Conservation (phyloP, 2,329 filamentous ascomycete genomes). For the Botrytis paeoniae region DNA sequence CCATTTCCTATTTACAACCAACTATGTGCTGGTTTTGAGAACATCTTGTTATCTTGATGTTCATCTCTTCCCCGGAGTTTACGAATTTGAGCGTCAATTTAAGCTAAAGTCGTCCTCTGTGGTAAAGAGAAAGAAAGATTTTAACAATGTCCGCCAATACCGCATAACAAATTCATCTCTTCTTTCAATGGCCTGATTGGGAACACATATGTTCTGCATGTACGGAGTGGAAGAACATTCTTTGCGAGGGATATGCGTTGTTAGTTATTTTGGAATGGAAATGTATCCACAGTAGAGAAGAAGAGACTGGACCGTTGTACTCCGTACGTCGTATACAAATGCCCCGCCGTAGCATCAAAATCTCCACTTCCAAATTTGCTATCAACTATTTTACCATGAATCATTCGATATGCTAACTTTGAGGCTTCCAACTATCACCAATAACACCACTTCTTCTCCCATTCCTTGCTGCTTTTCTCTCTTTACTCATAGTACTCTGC, state of each 20-base stretch:
- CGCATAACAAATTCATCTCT: neutral
- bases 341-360: neutral
- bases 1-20: neutral
- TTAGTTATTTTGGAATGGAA: neutral
- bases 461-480: neutral
- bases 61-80: neutral
- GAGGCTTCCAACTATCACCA: neutral
- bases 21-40: neutral
- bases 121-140: neutral
- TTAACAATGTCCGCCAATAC: neutral
- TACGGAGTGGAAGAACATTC: neutral
- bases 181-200: neutral
- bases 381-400: neutral
- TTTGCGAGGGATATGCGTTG: neutral
- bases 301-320: neutral
- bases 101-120: neutral
- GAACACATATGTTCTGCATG: neutral
- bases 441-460: neutral
- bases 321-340: neutral
- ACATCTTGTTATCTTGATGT: neutral
- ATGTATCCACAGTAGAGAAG: neutral
- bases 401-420: neutral
- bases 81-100: neutral
- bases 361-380: neutral
- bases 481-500: neutral